Percentiles rank a stretch among this genome's conserved stretches.
Evolutionary conservation across 1,284 basidiomycete species (phyloP).

Genomic region (Erythrobasidium hasegawianum): DNA sequence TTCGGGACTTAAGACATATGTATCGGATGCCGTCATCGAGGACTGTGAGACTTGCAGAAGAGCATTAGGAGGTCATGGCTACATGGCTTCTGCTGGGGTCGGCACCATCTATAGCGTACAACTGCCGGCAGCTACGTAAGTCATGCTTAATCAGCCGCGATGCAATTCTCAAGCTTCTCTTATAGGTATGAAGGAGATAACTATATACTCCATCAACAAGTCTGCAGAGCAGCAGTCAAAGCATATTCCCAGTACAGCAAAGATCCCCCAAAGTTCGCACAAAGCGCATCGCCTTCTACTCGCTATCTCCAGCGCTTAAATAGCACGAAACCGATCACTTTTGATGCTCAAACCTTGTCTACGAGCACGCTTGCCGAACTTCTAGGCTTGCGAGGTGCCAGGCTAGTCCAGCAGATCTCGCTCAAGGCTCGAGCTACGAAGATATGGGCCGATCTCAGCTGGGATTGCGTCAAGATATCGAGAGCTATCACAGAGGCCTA

Average conservation of each 20-base stretch:
- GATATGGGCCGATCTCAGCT: slow-evolving; percentile 41
- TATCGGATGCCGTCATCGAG: slow-evolving; percentile 56
- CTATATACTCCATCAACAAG: slow-evolving; percentile 68
- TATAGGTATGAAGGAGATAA: slow-evolving; percentile 69
- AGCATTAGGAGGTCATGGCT: slow-evolving; percentile 74
- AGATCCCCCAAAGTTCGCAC: neutral
- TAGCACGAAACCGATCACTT: no score
- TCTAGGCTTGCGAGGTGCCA: slow-evolving; percentile 62
- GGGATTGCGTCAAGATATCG: slow-evolving; percentile 57
- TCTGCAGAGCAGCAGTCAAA: slow-evolving; percentile 65
- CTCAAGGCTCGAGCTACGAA: slow-evolving; percentile 46
- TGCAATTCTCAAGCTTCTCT: no score
- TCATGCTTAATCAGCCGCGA: no score
- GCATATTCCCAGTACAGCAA: slow-evolving; percentile 50
- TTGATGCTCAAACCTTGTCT: neutral
- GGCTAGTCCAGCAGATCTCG: slow-evolving; percentile 57
- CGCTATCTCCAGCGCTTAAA: no score
- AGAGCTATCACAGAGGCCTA: slow-evolving; percentile 60
- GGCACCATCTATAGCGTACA: slow-evolving; percentile 63
- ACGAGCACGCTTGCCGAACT: slow-evolving; percentile 43
- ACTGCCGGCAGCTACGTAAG: slow-evolving; percentile 56
- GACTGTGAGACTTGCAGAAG: slow-evolving; percentile 66
- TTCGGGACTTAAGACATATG: slow-evolving; percentile 65
- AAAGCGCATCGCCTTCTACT: no score
- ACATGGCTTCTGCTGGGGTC: slow-evolving; percentile 64